These are phyloP conservation scores for Themeda triandra DNA, from an alignment of 176 grass and related monocot genomes.

Conservation along the genomic window DNA sequence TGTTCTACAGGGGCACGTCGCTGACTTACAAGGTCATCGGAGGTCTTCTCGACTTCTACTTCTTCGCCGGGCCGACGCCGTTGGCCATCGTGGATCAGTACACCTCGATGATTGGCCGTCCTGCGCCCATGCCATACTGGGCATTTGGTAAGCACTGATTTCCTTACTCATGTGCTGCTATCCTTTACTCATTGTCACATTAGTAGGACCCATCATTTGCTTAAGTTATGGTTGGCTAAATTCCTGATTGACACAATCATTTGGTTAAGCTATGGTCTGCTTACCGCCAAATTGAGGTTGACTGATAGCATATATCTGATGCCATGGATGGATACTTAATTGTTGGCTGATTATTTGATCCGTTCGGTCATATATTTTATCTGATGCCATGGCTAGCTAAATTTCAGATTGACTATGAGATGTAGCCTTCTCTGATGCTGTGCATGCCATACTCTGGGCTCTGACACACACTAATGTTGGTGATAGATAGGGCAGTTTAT, in stretches of 20 bases:
- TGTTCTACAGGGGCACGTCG: constrained; percentile 67
- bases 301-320: neutral
- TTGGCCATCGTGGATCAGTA: constrained; percentile 84
- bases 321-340: neutral
- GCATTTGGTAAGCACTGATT: constrained; percentile 56
- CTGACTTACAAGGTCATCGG: constrained; percentile 92
- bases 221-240: neutral
- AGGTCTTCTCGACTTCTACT: constrained; percentile 86
- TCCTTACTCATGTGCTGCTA: neutral
- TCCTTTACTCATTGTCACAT: neutral
- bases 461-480: neutral
- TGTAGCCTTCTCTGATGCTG: neutral
- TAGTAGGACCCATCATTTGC: neutral
- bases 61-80: constrained; percentile 75
- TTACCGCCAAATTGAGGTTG: neutral
- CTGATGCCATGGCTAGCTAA: neutral
- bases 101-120: constrained; percentile 71
- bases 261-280: neutral
- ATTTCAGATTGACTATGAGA: neutral
- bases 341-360: neutral
- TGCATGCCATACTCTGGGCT: neutral
- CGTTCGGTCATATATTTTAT: neutral
- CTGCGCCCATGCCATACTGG: constrained; percentile 91
- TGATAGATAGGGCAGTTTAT: neutral
- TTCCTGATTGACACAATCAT: neutral